These are phyloP conservation scores for Nitzschia inconspicua DNA, from an alignment of 108 stramenopile species.

Conservation along the genomic window DNA sequence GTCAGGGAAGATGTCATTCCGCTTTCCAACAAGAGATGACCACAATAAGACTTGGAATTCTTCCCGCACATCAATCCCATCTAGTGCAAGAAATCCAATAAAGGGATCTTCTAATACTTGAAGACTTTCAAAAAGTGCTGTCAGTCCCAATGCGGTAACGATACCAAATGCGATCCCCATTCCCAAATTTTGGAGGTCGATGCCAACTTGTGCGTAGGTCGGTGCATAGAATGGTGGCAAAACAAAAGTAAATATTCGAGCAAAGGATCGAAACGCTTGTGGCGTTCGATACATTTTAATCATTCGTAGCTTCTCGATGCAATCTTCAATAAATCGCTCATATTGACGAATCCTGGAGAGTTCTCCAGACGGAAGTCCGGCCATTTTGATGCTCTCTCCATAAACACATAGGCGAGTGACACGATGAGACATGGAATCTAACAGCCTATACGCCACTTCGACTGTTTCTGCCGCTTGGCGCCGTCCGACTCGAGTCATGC, in stretches of 20 bases:
- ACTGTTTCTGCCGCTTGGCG: constrained; percentile 38
- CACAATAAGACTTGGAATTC: constrained; percentile 34
- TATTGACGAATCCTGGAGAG: constrained; percentile 51
- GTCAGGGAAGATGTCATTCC: constrained; percentile 34
- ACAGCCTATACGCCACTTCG: constrained; percentile 34
- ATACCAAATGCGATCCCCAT: constrained; percentile 47
- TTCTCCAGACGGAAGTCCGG: constrained; percentile 43
- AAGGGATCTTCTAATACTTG: constrained; percentile 60
- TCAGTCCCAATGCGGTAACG: constrained; percentile 41
- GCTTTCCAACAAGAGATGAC: constrained; percentile 15
- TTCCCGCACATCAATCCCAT: constrained; percentile 56
- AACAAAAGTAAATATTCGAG: constrained; percentile 45
- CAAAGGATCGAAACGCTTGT: constrained; percentile 55
- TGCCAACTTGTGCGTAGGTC: constrained; percentile 44
- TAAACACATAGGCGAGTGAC: constrained; percentile 36
- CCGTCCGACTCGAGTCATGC: constrained; percentile 32
- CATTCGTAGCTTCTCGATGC: constrained; percentile 46
- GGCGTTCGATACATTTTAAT: constrained; percentile 63
- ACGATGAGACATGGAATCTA: constrained; percentile 12
- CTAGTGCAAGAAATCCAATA: constrained; percentile 45
- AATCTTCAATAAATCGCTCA: constrained; percentile 35
- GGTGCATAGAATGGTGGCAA: constrained; percentile 61
- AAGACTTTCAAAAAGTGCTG: constrained; percentile 50
- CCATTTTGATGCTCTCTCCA: constrained; percentile 38
- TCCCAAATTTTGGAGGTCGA: constrained; percentile 25